Percentiles rank a stretch among this genome's conserved stretches.
These are phyloP conservation scores for Starmerella khaoyaiensis DNA, from an alignment of 805 yeast species.

Conservation along the genomic window DNA sequence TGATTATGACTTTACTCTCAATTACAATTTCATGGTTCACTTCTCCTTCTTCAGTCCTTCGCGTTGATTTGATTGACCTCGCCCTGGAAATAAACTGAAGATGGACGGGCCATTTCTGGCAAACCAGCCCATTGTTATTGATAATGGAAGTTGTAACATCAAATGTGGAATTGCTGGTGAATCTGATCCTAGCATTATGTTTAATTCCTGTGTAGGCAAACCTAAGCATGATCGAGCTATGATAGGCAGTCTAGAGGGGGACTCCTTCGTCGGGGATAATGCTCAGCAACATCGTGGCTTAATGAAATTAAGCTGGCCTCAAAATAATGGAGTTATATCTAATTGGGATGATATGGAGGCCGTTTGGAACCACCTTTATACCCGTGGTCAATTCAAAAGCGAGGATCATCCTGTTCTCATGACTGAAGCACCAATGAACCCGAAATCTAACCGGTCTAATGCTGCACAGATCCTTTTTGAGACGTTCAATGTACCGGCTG, in stretches of 20 bases:
- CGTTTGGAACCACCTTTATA: slow-evolving; percentile 60
- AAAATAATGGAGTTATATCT: slow-evolving; percentile 62
- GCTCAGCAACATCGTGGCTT: slow-evolving; percentile 73
- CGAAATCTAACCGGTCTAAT: slow-evolving; percentile 43
- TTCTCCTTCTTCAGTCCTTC: too few relatives aligned
- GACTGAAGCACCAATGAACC: slow-evolving; percentile 83
- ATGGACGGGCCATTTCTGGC: slow-evolving; percentile 10
- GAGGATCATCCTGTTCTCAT: slow-evolving; percentile 81
- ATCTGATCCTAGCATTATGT: slow-evolving; percentile 56
- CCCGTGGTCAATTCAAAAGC: slow-evolving; percentile 37
- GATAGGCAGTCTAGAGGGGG: slow-evolving; percentile 60
- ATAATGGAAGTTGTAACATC: slow-evolving; percentile 67
- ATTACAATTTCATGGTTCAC: too few relatives aligned
- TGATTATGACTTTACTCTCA: too few relatives aligned
- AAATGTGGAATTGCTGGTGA: slow-evolving; percentile 93
- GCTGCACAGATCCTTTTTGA: slow-evolving; percentile 60
- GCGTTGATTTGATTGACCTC: too few relatives aligned
- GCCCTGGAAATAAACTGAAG: too few relatives aligned
- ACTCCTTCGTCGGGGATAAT: slow-evolving; percentile 56
- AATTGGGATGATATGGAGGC: slow-evolving; percentile 82
- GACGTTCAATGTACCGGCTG: slow-evolving; percentile 60
- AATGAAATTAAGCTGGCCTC: slow-evolving; percentile 56
- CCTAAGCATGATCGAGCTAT: slow-evolving; percentile 75
- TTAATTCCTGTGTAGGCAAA: slow-evolving; percentile 59
- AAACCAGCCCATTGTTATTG: slow-evolving; percentile 59